These are phyloP conservation scores for Dactylonectria estremocensis DNA, from an alignment of 2,329 filamentous ascomycete genomes.

Conservation along the genomic window DNA sequence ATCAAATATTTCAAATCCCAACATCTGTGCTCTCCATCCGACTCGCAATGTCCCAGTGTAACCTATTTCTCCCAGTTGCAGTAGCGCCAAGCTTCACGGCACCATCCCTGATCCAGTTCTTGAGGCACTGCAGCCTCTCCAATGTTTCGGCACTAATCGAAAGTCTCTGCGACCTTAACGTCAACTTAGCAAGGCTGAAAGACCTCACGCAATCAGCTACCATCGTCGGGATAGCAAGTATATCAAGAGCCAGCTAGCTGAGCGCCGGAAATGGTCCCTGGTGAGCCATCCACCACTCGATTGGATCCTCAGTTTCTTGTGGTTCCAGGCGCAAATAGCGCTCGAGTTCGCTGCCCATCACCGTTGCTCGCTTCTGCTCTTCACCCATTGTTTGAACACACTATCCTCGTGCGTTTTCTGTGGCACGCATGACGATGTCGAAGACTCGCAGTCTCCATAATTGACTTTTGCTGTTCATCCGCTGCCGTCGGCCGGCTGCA, in stretches of 20 bases:
- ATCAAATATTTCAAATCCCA: no score
- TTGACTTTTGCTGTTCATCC: no score
- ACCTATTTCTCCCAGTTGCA: no score
- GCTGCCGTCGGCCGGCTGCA: no score
- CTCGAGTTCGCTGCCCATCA: no score
- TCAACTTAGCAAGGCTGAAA: neutral
- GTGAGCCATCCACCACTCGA: conserved; percentile 25
- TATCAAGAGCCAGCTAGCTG: neutral
- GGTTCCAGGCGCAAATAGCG: conserved; percentile 21
- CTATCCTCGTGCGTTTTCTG: neutral
- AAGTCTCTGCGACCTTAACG: conserved; percentile 3
- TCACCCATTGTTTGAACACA: neutral
- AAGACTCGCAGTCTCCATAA: no score
- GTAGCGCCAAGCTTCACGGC: no score
- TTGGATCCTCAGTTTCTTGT: conserved; percentile 22
- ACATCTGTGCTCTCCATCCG: no score
- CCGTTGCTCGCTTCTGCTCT: neutral
- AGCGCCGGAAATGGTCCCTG: conserved; percentile 2
- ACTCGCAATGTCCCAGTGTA: no score
- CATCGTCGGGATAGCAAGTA: conserved; percentile 9
- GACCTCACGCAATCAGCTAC: neutral
- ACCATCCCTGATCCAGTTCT: no score
- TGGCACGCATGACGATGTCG: neutral
- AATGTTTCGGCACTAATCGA: conserved; percentile 5
- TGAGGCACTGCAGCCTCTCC: no score